Evolutionary conservation across 2,329 filamentous ascomycete genomes (phyloP), one percentile per base, ranked within the genome.

Genomic region (Gnomoniopsis sp.): DNA sequence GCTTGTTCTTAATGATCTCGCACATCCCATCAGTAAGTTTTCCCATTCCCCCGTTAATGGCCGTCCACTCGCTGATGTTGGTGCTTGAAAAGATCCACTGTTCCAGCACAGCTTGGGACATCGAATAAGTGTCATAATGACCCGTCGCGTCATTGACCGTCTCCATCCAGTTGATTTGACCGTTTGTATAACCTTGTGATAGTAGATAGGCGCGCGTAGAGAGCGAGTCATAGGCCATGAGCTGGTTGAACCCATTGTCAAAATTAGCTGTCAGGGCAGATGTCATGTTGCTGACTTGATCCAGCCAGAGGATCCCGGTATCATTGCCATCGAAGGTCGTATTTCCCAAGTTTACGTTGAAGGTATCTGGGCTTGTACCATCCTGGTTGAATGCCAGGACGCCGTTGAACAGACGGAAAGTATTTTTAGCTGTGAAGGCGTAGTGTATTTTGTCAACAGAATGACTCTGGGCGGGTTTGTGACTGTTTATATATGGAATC

Each of bases 121-220:
- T 63, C 2, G 64, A 64, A 55, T 63, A 64, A 53, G 60, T 64
- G 33, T 65, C 64, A 53, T 65, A 67, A 49, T 66, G 65, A 26
- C 64, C 64, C 7, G 65, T 67, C 14, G 65, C 65, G 26, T 66
- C 65, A 49, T 64, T 65, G 11, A 65, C 55, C 1, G 64, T 62
- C 57, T 71, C 68, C 23, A 72, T 30, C 59, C 65, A 68, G 52
- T 72, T 68, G 17, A 73, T 65, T 43, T 72, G 67, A 43, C 53
- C 64, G 55, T 70, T 70, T 36, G 62, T 65, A 57, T 68, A 68
- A 21, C 67, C 65, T 52, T 66, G 57, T 30, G 65, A 58, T 41
- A 68, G 66, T 43, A 67, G 59, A 43, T 62, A 65, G 19, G 61
- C 46, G 7, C 65, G 57, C 23, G 63, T 61, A 1, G 65, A 64